Evolutionary conservation across 148 eudicot species (phyloP), one percentile per base, ranked within the genome.

Genomic region (Amaranthus cruentus): DNA sequence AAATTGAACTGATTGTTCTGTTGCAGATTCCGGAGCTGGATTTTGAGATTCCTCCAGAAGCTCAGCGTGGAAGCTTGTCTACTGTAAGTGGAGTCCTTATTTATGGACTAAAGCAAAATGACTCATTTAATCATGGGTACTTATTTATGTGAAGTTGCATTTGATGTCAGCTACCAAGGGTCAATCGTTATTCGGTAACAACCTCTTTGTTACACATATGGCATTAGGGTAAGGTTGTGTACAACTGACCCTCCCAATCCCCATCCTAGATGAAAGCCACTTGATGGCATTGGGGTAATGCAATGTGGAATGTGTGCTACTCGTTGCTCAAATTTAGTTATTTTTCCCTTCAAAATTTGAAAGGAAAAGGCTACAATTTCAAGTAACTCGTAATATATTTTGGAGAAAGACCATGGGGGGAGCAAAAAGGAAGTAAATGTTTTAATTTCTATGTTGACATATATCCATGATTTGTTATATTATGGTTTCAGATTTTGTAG

Each of bases 21-120:
- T 65, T 83, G 83, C 82, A 95, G 98, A 84, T 95, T 68, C 97
- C 93, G 73, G 97, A 95, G 84, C 80, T 95, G 75, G 98, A 91
- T 73, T 95, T 95, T 66, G 98, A 95, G 90, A 95, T 95, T 58
- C 98, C 98, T 44, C 92, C 93, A 5, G 97, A 91, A 83, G 87
- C 98, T 79, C 98, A 95, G 78, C 91, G 97, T 78, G 98, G 98
- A 56, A 90, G 91, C 76, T 77, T 95, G 50, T 95, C 97, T 62
- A 91, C 97, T 44, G 98, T 95, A 87, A 82, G 66, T 76, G 55
- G 18, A 72, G 59, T 64, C 65, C 13, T 65, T 14, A 38, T 28
- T 18, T 9, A 54, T 7, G 6, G 38, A 28, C 38, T 28, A 28
- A 28, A 28, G 38, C 38, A 28, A 28, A 28, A 28, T 28, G 38